Percentiles rank a stretch among this genome's conserved stretches.
These are phyloP conservation scores for Globisporangium abappressorium DNA, from an alignment of 352 stramenopile genomes.

Conservation along the genomic window DNA sequence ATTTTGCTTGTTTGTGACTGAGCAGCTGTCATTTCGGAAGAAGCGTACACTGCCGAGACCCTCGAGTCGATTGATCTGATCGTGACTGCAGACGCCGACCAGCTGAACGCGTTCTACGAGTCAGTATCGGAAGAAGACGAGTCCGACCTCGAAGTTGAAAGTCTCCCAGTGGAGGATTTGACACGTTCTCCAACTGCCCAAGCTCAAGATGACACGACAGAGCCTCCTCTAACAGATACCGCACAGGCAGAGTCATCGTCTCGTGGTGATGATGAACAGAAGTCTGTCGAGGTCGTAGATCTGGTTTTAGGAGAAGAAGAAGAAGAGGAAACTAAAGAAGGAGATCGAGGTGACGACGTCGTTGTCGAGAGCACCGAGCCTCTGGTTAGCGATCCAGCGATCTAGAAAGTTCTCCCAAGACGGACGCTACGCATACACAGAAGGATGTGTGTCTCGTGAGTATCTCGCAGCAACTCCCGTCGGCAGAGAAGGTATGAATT, in stretches of 20 bases:
- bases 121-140: constrained; percentile 23
- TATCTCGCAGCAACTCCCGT: not conserved
- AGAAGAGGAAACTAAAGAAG: constrained; percentile 28
- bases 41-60: constrained; percentile 31
- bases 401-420: not conserved
- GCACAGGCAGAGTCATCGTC: not conserved
- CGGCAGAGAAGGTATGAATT: constrained; percentile 3
- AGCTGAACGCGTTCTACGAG: constrained; percentile 77
- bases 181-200: not conserved
- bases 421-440: too few relatives aligned
- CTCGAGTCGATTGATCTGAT: constrained; percentile 75
- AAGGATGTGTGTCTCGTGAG: not conserved
- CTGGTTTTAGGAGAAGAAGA: constrained; percentile 17
- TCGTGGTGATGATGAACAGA: constrained; percentile 7
- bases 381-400: not conserved
- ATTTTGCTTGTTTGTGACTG: constrained; percentile 5
- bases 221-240: not conserved
- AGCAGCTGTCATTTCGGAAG: constrained; percentile 5
- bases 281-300: not conserved
- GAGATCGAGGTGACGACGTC: constrained; percentile 4
- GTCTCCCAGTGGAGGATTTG: not conserved
- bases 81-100: constrained; percentile 50
- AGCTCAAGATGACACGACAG: not conserved
- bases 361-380: not conserved
- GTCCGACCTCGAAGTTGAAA: constrained; percentile 3